Percentiles rank a stretch among this genome's conserved stretches.
phyloP scores from a whole-genome alignment of 2,329 filamentous ascomycete species.

The Penicillium sp. region DNA sequence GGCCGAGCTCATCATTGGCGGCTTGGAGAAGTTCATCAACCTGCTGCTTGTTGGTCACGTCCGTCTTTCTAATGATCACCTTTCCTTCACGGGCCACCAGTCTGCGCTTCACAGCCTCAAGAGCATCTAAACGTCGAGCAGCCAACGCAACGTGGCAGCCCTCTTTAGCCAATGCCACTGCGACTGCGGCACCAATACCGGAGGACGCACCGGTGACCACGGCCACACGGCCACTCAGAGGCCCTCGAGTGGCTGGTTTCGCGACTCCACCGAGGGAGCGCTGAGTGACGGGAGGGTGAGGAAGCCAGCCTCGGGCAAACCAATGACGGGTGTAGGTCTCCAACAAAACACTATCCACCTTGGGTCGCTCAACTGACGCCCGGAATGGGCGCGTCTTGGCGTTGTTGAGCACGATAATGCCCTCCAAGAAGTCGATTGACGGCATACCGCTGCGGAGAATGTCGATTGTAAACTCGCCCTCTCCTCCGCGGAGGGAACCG shows the following conservation, averaged over 20 bases:
- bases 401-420: slow-evolving; percentile 69
- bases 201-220: slow-evolving; percentile 75
- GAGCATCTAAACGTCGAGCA: slow-evolving; percentile 62
- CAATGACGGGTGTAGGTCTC: slow-evolving; percentile 75
- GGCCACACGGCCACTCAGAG: slow-evolving; percentile 63
- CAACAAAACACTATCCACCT: slow-evolving; percentile 63
- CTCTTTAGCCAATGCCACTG: slow-evolving; percentile 60
- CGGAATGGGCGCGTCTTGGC: slow-evolving; percentile 57
- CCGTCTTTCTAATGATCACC: slow-evolving; percentile 63
- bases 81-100: slow-evolving; percentile 56
- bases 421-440: slow-evolving; percentile 62
- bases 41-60: slow-evolving; percentile 62
- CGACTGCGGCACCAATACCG: slow-evolving; percentile 71
- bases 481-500: slow-evolving; percentile 57
- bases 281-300: slow-evolving; percentile 53
- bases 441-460: slow-evolving; percentile 78
- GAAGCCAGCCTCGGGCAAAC: slow-evolving; percentile 72
- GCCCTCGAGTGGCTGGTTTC: slow-evolving; percentile 48
- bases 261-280: slow-evolving; percentile 41
- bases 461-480: slow-evolving; percentile 69
- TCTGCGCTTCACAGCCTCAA: slow-evolving; percentile 61
- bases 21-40: slow-evolving; percentile 60
- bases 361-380: slow-evolving; percentile 57
- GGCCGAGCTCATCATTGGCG: slow-evolving; percentile 58
- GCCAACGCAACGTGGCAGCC: slow-evolving; percentile 67